Conservation (phyloP, 1,284 basidiomycete genomes). For the Cronartium quercuum region DNA sequence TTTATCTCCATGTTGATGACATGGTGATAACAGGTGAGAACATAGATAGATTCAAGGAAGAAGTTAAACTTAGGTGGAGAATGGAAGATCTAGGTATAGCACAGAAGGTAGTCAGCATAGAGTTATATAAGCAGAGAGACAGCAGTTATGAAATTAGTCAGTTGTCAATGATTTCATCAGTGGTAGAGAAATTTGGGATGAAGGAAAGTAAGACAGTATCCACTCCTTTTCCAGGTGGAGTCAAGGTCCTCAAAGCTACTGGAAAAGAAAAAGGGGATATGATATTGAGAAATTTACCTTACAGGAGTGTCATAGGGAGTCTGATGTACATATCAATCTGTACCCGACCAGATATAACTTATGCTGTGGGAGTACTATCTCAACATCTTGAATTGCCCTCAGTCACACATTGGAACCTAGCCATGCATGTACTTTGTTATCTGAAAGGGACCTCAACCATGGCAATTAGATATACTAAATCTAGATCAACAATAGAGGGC, state of each 20-base stretch:
- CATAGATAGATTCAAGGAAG: not conserved
- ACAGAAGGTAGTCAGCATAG: not conserved
- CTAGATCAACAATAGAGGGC: not conserved
- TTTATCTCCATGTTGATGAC: slow-evolving; percentile 2
- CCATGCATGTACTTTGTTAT: not conserved
- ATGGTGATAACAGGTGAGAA: not conserved
- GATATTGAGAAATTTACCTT: not conserved
- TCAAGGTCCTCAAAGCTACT: not conserved
- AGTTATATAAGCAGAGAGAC: not conserved
- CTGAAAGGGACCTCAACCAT: slow-evolving; percentile 6
- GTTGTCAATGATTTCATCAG: not conserved
- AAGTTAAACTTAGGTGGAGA: not conserved
- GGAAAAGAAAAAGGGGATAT: not conserved
- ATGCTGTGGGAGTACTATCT: slow-evolving; percentile 1
- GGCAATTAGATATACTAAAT: not conserved
- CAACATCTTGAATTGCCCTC: not conserved
- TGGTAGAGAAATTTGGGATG: too few species aligned
- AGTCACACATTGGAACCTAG: not conserved
- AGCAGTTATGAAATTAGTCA: not conserved
- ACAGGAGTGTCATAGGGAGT: not conserved
- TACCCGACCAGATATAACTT: slow-evolving; percentile 13
- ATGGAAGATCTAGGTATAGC: not conserved
- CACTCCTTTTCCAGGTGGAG: not conserved
- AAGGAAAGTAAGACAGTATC: not conserved
- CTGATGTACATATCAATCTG: slow-evolving; percentile 11